phyloP scores from a whole-genome alignment of 495 filamentous ascomycete species.

The Cairneyella variabilis region DNA sequence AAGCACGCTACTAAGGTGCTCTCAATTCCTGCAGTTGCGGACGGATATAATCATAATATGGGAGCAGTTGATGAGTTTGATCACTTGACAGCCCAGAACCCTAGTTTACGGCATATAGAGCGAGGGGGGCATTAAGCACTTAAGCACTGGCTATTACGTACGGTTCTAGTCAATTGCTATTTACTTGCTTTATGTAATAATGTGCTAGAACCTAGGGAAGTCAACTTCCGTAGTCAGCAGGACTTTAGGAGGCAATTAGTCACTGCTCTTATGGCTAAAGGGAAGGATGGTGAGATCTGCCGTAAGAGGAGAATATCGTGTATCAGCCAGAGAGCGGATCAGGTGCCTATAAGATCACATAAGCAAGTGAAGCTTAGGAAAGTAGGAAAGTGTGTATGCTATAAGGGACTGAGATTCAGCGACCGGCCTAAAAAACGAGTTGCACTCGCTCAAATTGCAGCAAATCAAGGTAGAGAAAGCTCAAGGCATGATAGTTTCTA shows the following conservation, averaged over 20 bases:
- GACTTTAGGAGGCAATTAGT: neutral
- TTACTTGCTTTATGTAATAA: too few species aligned
- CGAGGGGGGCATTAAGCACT: neutral
- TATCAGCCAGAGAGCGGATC: neutral
- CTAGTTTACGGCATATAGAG: neutral
- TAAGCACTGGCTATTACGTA: neutral
- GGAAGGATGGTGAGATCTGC: neutral
- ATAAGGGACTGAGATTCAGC: neutral
- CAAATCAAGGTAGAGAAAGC: too few species aligned
- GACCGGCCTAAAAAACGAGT: neutral
- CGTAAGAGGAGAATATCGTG: neutral
- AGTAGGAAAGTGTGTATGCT: neutral
- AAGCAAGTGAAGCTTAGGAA: too few species aligned
- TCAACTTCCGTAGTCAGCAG: neutral
- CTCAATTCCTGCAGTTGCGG: neutral
- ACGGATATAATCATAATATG: constrained; percentile 4
- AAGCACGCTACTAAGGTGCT: neutral
- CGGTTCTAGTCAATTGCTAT: neutral
- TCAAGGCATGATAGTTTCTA: too few species aligned
- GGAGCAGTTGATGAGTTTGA: too few species aligned
- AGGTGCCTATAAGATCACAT: neutral
- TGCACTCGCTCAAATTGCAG: neutral
- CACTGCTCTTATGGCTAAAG: neutral
- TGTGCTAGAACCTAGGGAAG: neutral
- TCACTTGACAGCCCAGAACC: neutral